Evolutionary conservation across 2,329 filamentous ascomycete species (phyloP).

Genomic region (Hymenotorrendiella dingleyae): DNA sequence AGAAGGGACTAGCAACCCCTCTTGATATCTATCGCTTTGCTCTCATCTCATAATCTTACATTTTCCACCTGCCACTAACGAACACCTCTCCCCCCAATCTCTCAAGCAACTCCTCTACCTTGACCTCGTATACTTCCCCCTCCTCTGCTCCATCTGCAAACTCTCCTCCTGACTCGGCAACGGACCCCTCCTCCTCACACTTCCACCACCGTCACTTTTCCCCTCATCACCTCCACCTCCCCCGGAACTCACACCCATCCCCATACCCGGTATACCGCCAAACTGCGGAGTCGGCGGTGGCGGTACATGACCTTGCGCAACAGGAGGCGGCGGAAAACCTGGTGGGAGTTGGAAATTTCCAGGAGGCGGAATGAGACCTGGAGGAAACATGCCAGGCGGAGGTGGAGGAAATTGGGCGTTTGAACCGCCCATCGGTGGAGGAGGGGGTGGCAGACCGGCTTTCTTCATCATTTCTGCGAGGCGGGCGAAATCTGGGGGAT

Average conservation of each 20-base stretch:
- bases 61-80: background rate
- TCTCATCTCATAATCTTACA: too few relatives aligned
- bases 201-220: slow-evolving; percentile 29
- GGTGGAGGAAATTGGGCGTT: slow-evolving; percentile 26
- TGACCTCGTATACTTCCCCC: slow-evolving; percentile 52
- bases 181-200: slow-evolving; percentile 56
- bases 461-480: slow-evolving; percentile 61
- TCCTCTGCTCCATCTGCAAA: slow-evolving; percentile 67
- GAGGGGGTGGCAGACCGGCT: slow-evolving; percentile 56
- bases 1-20: too few relatives aligned
- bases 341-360: slow-evolving; percentile 19
- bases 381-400: slow-evolving; percentile 42
- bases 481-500: slow-evolving; percentile 55
- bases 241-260: slow-evolving; percentile 3
- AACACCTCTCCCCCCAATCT: background rate
- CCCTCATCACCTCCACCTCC: slow-evolving; percentile 14
- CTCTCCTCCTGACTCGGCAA: slow-evolving; percentile 82
- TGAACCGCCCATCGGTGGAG: slow-evolving; percentile 36
- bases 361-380: slow-evolving; percentile 40
- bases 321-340: slow-evolving; percentile 32
- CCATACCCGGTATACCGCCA: slow-evolving; percentile 27
- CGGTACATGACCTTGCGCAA: slow-evolving; percentile 19
- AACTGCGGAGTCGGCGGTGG: slow-evolving; percentile 31
- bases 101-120: slow-evolving; percentile 12
- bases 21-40: too few relatives aligned